Base-by-base conservation (phyloP, 140 eudicot species). In the Erigeron philadelphicus region DNA sequence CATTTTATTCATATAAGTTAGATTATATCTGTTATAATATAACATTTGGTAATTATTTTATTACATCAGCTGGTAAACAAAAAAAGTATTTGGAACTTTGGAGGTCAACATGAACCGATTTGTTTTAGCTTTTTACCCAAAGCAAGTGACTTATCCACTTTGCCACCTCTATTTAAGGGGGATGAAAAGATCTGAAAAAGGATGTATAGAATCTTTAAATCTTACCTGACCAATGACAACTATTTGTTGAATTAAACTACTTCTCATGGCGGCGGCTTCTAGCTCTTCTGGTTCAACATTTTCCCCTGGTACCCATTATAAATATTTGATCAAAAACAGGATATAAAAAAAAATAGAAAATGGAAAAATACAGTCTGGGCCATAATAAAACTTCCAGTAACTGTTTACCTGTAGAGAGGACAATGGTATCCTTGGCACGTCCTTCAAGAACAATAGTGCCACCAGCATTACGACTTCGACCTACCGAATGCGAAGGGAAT, bases 401-500 rank as follows among this genome's bases (percentile, higher is more conserved):
- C 52, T 67, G 31, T 13, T 69, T 82, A 92, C 98, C 98, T 81
- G 98, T 93, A 44, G 84, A 84, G 62, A 93, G 98, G 76, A 93
- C 98, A 55, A 93, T 93, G 41, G 98, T 93, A 72, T 93, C 96
- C 78, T 93, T 93, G 35, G 95, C 96, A 71, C 98, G 98, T 38
- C 98, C 98, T 79, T 89, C 95, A 68, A 89, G 96, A 78, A 86
- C 94, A 76, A 93, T 41, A 71, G 78, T 73, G 54, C 94, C 98
- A 61, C 94, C 95, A 71, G 90, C 78, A 72, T 72, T 79, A 56
- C 95, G 96, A 76, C 93, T 79, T 78, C 98, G 83, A 38, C 98
- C 98, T 7, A 68, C 62, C 8, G 96, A 83, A 79, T 86, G 89
- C 55, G 60, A 61, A 67, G 98, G 84, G 2, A 79, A 82, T 79